Percentiles rank a stretch among this genome's conserved stretches.
Evolutionary conservation across 805 yeast genomes (phyloP).

Genomic region (Saccharomycopsis sp.): DNA sequence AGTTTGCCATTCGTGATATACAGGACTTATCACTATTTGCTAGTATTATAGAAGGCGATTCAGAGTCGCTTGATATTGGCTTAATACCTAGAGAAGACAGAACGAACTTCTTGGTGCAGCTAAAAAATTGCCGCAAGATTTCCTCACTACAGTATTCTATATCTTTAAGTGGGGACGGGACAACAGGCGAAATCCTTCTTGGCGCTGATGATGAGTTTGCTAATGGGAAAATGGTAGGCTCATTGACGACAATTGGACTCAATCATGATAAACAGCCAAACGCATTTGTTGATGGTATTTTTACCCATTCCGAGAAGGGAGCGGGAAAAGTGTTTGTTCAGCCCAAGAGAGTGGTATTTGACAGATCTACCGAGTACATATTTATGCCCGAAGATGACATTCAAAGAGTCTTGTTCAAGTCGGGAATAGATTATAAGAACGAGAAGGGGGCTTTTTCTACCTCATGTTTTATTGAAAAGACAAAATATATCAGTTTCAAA

Average conservation of each 20-base stretch:
- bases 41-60: background rate
- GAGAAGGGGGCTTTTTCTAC: background rate
- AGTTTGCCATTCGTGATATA: background rate
- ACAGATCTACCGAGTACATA: background rate
- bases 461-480: background rate
- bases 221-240: background rate
- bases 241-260: background rate
- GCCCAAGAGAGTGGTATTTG: background rate
- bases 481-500: background rate
- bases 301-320: background rate
- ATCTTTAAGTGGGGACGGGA: background rate
- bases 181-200: background rate
- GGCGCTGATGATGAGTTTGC: background rate
- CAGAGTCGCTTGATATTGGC: background rate
- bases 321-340: background rate
- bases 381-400: background rate
- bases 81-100: background rate
- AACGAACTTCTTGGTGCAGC: background rate
- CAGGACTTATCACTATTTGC: background rate
- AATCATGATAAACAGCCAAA: background rate
- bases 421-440: background rate
- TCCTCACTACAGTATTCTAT: background rate
- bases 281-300: background rate
- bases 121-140: background rate
- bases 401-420: background rate